Conservation (phyloP, 139 green algal species). For the Spirogloea muscicola region DNA sequence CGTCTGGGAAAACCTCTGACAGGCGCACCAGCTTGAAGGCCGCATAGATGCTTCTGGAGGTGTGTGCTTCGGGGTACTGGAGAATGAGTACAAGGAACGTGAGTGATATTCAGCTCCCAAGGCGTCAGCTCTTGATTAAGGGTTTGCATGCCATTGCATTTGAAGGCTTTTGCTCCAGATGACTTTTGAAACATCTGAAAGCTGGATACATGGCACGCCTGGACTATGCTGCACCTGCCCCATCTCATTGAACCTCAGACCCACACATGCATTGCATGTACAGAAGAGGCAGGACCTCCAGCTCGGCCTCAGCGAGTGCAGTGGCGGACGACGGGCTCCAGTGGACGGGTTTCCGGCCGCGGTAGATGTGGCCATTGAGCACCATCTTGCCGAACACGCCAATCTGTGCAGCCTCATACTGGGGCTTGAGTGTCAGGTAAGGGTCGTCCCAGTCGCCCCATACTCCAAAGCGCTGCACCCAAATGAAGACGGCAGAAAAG, state of each 20-base stretch:
- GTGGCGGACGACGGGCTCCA: constrained; percentile 91
- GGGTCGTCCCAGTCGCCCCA: constrained; percentile 90
- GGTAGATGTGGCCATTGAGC: constrained; percentile 90
- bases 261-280: too few species aligned
- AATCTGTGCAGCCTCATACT: constrained; percentile 55
- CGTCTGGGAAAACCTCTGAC: constrained; percentile 9
- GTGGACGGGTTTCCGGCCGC: constrained; percentile 92
- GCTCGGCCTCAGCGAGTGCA: constrained; percentile 94
- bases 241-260: too few species aligned
- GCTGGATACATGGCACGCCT: too few species aligned
- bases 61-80: constrained; percentile 92
- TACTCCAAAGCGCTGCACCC: constrained; percentile 71
- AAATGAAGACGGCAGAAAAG: too few species aligned
- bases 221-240: too few species aligned
- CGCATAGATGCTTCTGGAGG: constrained; percentile 79
- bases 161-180: too few species aligned
- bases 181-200: too few species aligned
- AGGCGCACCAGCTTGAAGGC: constrained; percentile 57
- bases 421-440: constrained; percentile 84
- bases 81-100: neutral
- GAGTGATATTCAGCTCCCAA: too few species aligned
- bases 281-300: constrained; percentile 62
- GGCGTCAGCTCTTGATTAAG: too few species aligned
- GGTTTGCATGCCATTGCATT: too few species aligned
- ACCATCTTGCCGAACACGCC: constrained; percentile 94